Conservation (phyloP, 2,329 filamentous ascomycete species). For the Fonsecaea erecta region DNA sequence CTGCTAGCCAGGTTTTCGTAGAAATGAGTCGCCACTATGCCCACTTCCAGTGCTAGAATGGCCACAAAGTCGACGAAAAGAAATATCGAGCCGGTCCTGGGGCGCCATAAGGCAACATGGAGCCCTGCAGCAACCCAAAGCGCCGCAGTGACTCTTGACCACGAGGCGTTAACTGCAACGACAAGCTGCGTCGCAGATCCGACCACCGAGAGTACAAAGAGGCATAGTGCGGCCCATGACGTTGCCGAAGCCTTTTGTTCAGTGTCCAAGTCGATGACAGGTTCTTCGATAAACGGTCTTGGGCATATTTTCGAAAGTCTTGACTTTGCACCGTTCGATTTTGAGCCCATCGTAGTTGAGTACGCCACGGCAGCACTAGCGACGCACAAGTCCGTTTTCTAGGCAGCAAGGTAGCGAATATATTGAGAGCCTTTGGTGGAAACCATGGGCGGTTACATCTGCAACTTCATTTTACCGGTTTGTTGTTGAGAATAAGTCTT, state of each 20-base stretch:
- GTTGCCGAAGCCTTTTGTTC: conserved; percentile 8
- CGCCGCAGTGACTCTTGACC: conserved; percentile 13
- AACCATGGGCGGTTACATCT: neutral
- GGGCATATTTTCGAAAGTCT: conserved; percentile 21
- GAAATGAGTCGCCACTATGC: conserved; percentile 19
- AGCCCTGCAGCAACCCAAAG: conserved; percentile 24
- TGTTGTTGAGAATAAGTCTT: neutral
- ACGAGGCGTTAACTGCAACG: conserved; percentile 20
- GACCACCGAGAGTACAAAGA: conserved; percentile 24
- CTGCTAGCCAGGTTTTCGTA: conserved; percentile 6
- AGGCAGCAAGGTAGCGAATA: neutral
- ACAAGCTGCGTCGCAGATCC: conserved; percentile 27
- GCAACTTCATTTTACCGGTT: neutral
- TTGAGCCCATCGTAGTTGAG: conserved; percentile 7
- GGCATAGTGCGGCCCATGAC: conserved; percentile 18
- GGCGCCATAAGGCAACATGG: conserved; percentile 22
- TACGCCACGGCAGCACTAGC: neutral
- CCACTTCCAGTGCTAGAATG: conserved; percentile 14
- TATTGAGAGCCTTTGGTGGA: neutral
- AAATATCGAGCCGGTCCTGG: conserved; percentile 27
- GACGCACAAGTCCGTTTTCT: conserved; percentile 11
- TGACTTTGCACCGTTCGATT: neutral
- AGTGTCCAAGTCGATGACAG: conserved; percentile 8
- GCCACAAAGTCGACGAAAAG: conserved; percentile 20
- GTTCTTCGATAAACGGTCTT: conserved; percentile 33